Evolutionary conservation across 208 protist species (phyloP).

Genomic region (Leishmania tarentolae): DNA sequence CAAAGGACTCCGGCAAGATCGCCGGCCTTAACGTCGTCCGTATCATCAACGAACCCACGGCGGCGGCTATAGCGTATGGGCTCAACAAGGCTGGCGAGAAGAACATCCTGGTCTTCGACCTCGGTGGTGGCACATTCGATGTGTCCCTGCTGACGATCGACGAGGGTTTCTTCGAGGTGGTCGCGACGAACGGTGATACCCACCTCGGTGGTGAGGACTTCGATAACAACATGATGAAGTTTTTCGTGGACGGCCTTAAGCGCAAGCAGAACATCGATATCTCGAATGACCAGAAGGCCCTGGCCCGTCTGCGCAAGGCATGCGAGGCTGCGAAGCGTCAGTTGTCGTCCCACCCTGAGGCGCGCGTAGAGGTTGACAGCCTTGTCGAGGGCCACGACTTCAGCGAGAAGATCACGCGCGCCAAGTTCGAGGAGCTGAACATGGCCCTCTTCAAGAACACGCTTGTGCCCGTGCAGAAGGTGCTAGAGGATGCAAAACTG

Average conservation of each 20-base stretch:
- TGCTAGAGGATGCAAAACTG: slow-evolving; percentile 90
- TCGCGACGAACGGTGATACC: slow-evolving; percentile 99
- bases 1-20: slow-evolving; percentile 98
- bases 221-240: slow-evolving; percentile 97
- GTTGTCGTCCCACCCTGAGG: slow-evolving; percentile 93
- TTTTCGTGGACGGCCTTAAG: slow-evolving; percentile 97
- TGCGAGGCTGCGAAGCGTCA: slow-evolving; percentile 97
- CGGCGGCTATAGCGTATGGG: slow-evolving; percentile 99
- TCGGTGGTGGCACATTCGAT: slow-evolving; percentile 99
- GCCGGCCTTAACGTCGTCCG: slow-evolving; percentile 97
- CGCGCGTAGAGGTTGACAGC: slow-evolving; percentile 98
- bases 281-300: slow-evolving; percentile 64
- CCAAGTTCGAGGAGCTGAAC: slow-evolving; percentile 98
- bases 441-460: slow-evolving; percentile 84
- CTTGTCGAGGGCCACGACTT: slow-evolving; percentile 98
- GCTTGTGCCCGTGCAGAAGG: slow-evolving; percentile 83
- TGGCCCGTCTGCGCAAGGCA: slow-evolving; percentile 82
- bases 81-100: slow-evolving; percentile 94
- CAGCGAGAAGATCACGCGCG: slow-evolving; percentile 96
- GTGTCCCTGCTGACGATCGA: slow-evolving; percentile 99
- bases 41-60: slow-evolving; percentile 99
- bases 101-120: slow-evolving; percentile 98
- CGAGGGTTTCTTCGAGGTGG: slow-evolving; percentile 99
- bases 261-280: slow-evolving; percentile 75
- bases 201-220: slow-evolving; percentile 99